Percentiles rank a stretch among this genome's conserved stretches.
phyloP scores from a whole-genome alignment of 257 asterid genomes.

The Jacaranda mimosifolia region DNA sequence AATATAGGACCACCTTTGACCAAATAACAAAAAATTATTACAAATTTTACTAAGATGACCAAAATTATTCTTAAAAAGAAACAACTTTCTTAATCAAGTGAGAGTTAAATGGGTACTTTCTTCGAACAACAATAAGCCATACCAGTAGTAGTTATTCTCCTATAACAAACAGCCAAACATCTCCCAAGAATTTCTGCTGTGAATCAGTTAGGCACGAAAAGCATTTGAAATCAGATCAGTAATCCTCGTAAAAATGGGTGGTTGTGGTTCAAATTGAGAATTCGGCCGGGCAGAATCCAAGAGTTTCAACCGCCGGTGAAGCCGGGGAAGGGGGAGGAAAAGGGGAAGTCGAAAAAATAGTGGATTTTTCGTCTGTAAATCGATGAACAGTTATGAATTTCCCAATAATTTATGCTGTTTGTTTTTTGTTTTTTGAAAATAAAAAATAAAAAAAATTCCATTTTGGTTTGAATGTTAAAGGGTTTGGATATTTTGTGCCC shows the following conservation, averaged over 20 bases:
- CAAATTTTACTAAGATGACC: no score
- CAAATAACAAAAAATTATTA: no score
- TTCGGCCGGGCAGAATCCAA: conserved; percentile 16
- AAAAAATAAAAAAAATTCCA: neutral
- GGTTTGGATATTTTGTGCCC: conserved; percentile 14
- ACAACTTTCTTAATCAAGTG: no score
- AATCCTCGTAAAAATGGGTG: conserved; percentile 12
- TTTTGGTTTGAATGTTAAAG: neutral
- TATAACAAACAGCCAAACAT: conserved; percentile 14
- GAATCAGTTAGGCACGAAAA: conserved; percentile 18
- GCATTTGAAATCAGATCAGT: conserved; percentile 5
- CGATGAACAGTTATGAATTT: neutral
- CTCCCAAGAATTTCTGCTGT: neutral
- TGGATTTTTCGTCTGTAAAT: conserved; percentile 22
- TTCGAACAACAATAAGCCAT: no score
- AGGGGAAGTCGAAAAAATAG: neutral
- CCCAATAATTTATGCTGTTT: neutral
- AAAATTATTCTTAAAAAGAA: no score
- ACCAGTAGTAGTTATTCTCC: neutral
- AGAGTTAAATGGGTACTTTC: neutral
- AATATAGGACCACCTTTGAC: no score
- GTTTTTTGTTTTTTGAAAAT: neutral
- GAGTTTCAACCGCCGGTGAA: conserved; percentile 22
- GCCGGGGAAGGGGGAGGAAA: conserved; percentile 15
- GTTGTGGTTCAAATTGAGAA: conserved; percentile 21